Evolutionary conservation across 1,284 basidiomycete species (phyloP), one percentile per base, ranked within the genome.

Genomic region (Puccinia brachypodii): DNA sequence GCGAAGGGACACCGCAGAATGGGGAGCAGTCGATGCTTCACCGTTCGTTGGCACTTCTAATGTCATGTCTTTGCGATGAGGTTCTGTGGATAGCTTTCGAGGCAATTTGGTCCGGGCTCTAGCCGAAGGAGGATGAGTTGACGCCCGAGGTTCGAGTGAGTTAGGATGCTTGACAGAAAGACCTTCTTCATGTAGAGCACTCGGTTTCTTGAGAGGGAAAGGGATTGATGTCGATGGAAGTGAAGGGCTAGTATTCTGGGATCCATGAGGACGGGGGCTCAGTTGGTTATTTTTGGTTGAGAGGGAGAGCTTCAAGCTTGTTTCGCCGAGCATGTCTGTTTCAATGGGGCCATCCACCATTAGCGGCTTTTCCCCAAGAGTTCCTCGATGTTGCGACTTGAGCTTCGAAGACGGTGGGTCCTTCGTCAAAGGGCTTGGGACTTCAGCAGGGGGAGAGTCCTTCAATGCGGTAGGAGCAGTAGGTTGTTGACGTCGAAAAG

Each of bases 271-370:
- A 36, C 19, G 62, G 4, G 14, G 14, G 9, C 62, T 36, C 62
- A 64, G 8, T 16, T 4, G 62, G 22, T 38, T 4, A 40, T 9
- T 64, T 64, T 19, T 36, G 33, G 62, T 3, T 16, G 22, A 19
- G 40, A 36, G 36, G 31, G 62, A 22, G 31, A 64, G 62, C 11
- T 3, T 64, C 36, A 64, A 36, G 62, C 14, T 64, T 3, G 62
- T 64, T 64, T 64, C 2, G n/a, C 40, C 62, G 62, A 64, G 28
- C 62, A 64, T 64, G 62, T 64, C 28, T 3, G 62, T 64, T 14
- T 33, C 36, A 64, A 40, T 11, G 62, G 31, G 36, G 16, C 22
- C 62, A 22, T 14, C 14, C 36, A 2, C 22, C 3, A 38, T 64
- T 36, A 33, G 19, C 14, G 36, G 62, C 62, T 64, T 16, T 40